Evolutionary conservation across 2,329 filamentous ascomycete genomes (phyloP), one percentile per base, ranked within the genome.

Genomic region (Microsporum audouinii): DNA sequence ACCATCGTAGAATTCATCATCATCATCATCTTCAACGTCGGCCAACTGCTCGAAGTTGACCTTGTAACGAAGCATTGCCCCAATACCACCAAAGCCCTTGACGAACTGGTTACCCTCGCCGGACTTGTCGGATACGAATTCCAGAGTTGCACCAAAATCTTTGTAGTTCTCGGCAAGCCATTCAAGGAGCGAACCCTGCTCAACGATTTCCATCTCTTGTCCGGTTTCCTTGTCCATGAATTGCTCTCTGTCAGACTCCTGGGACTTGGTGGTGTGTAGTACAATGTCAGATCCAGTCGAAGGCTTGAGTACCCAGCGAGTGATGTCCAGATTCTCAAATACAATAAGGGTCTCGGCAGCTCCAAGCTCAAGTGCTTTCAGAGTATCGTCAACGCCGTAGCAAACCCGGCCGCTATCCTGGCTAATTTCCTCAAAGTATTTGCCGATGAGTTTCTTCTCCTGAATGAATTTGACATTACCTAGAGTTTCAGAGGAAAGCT

Each of bases 381-480:
- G 82, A 14, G 94, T 99, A 74, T 99, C 95, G 1, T 97, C 94
- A 65, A 99, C 87, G 81, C 94, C 91, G 75, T 99, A 99, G 81
- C 94, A 99, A 68, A 99, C 86, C 73, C 91, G 94, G 68, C 94
- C 94, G 59, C 88, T 96, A 73, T 99, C 94, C 77, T 96, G 91
- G 75, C 90, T 96, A 71, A 99, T 97, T 78, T 99, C 92, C 75
- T 99, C 91, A 71, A 99, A 99, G 82, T 99, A 99, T 74, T 89
- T 91, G 75, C 92, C 92, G 72, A 99, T 99, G 65, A 99, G 85
- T 81, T 96, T 99, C 88, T 99, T 99, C 83, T 99, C 94, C 78
- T 99, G 94, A 75, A 99, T 96, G 76, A 99, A 99, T 79, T 99
- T 99, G 83, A 99, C 94, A 73, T 97, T 99, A 77, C 91, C 89